Evolutionary conservation across 208 protist genomes (phyloP), one percentile per base, ranked within the genome.

Genomic region (Perkinsela sp.): DNA sequence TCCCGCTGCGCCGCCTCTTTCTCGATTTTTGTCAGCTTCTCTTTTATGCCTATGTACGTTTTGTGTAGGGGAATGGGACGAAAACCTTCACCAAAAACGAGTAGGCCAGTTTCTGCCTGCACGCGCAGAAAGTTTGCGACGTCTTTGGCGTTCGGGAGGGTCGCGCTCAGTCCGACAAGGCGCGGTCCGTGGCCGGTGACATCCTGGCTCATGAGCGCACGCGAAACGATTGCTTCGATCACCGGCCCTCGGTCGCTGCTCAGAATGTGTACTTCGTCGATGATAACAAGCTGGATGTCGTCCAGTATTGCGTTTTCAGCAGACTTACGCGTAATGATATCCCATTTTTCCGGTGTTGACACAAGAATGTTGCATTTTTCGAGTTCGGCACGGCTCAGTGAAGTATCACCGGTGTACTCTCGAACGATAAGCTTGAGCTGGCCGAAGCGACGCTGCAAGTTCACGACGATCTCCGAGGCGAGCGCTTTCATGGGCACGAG

Each of bases 401-500:
- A 93, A 93, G 98, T 98, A 78, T 99, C 97, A 32, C 97, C 97
- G 28, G 97, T 99, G 32, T 97, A 84, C 78, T 99, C 96, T 66
- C 84, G 75, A 68, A 97, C 90, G 32, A 81, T 81, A 70, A 94
- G 83, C 71, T 86, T 80, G 69, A 91, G 89, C 1, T 87, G 84
- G 1, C 83, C 81, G 1, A 98, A 81, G 29, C 89, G 80, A 16
- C 77, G 73, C 31, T 76, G 81, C 71, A 99, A 98, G 71, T 96
- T 97, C 29, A 79, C 79, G 16, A 95, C 90, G 83, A 98, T 96
- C 78, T 99, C 95, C 69, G 87, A 73, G 67, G 95, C 97, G 0
- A 99, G 82, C 28, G 97, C 97, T 79, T 99, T 99, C 95, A 99
- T 98, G n/a, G 97, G 97, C 1, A 96, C 95, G 30, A 98, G 85